Base-by-base conservation (phyloP, 352 stramenopile genomes). In the Phytophthora tentaculata region DNA sequence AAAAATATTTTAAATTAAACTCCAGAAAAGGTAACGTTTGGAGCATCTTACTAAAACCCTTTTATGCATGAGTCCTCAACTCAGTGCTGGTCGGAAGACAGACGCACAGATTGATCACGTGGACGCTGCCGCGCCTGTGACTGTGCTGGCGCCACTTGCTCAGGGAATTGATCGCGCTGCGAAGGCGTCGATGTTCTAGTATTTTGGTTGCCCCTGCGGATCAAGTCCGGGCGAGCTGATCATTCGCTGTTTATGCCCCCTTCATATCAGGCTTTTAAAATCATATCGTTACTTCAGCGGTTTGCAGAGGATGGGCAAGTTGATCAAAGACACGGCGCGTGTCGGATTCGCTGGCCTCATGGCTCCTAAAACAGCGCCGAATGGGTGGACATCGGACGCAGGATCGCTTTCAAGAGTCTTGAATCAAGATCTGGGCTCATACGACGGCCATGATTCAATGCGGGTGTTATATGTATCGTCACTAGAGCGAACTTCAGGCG, bases 81-180 rank as follows among this genome's bases (percentile, higher is more conserved):
- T 64, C 57, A 57, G 56, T 35, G 49, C 49, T 51, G n/a, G 47
- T 49, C 60, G 59, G 51, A 50, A 55, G 49, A 61, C 60, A 68
- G 29, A 19, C 26, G 4, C 29, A 37, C 13, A n/a, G n/a, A n/a
- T n/a, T n/a, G n/a, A n/a, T n/a, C n/a, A n/a, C n/a, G n/a, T n/a
- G n/a, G n/a, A n/a, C n/a, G n/a, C n/a, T n/a, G n/a, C 29, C 3
- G 26, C 26, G 26, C 26, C 26, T 8, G 26, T 32, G 8, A 32
- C 26, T 32, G n/a, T n/a, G n/a, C n/a, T n/a, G n/a, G n/a, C n/a
- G n/a, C n/a, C 37, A 52, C 19, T 20, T 44, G 6, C 8, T 20
- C 20, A 44, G 8, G 1, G 37, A 32, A 19, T 32, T 32, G 12
- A 22, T 24, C 0, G 13, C 22, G 19, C 22, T 28, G 44, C 19